Base-by-base conservation (phyloP, 2,329 filamentous ascomycete genomes). In the Parastagonospora nodorum region DNA sequence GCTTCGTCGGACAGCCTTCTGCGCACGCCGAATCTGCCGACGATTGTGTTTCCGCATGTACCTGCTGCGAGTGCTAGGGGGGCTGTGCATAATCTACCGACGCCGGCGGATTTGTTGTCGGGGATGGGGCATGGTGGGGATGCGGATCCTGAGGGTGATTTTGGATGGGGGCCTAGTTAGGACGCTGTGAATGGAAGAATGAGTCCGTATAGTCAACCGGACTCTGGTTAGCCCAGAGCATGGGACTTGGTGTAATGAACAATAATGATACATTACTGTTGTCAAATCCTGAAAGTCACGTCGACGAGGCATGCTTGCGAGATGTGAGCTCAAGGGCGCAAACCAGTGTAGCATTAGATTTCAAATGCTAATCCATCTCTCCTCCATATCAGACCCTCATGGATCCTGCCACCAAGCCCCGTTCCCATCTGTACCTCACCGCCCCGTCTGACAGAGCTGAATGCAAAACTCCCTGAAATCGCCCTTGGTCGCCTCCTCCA, bases 381-480 rank as follows among this genome's bases (percentile, higher is more conserved):
- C 19, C 19, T 24, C 19, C 19, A 24, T 24, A 3, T 24, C 19
- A 24, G 19, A 24, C 5, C 5, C 19, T 24, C 32, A 12, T n/a
- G n/a, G 32, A 12, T 2, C 32, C n/a, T n/a, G 2, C 12, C 32
- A 11, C 15, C 15, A n/a, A n/a, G n/a, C 5, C 32, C 8, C 35
- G 11, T 16, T 5, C 6, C 19, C 16, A 27, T 19, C 29, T n/a
- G n/a, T n/a, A n/a, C n/a, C 14, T n/a, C 12, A 43, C 41, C 41
- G 12, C 31, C 35, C 39, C n/a, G 31, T 31, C 61, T 72, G 69
- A 58, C 69, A 73, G 24, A 95, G 72, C 69, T 85, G 84, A 58
- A 86, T 77, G 67, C 88, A 92, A 69, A 94, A 94, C 55, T 84
- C 78, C 0, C 88, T 87, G 82, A 89, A 92, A 58, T 93, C 87